Evolutionary conservation across 768 basidiomycete genomes (phyloP), one percentile per base, ranked within the genome.

Genomic region (Rhodosporidiobolus odoratus): DNA sequence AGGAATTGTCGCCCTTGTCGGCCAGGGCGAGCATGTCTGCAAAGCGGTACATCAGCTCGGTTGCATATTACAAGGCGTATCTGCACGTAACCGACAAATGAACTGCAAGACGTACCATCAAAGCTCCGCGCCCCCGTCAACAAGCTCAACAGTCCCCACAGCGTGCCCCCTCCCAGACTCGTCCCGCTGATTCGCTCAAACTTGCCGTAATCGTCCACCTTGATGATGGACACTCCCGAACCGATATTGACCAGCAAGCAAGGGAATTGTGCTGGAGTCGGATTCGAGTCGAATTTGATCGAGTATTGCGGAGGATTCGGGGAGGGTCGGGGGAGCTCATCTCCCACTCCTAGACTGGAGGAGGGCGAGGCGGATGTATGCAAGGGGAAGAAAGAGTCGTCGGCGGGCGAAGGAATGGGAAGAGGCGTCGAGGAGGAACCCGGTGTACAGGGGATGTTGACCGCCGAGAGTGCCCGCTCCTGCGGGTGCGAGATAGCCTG

Each of bases 221-320:
- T 93, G 83, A 99, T 92, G 77, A 99, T 90, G 50, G 91, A 94
- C 34, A 99, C 96, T 54, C 96, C 96, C 45, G 91, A 93, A 19
- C 96, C 96, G 69, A 99, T 98, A 80, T 99, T 99, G 74, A 98
- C 96, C 53, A 99, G 85, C 77, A 99, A 79, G 79, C 95, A 99
- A 2, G 96, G 96, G 66, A 98, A 84, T 76, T 96, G 92, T 0
- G 70, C 74, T 1, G 93, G 89, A 41, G 87, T 86, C 30, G 90
- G 90, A 69, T 88, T 83, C 69, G 84, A 84, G 78, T 92, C 91
- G 78, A 98, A 99, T 52, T 88, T 88, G 45, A 98, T 90, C 16
- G 88, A 85, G 79, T 87, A 98, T 76, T 86, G 84, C 0, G 96
- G 96, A 23, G 96, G 91, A 77, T 91, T 86, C 0, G 95, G 92